Percentiles rank a stretch among this genome's conserved stretches.
These are phyloP conservation scores for Gamarada debralockiae DNA, from an alignment of 495 filamentous ascomycete genomes.

Conservation along the genomic window DNA sequence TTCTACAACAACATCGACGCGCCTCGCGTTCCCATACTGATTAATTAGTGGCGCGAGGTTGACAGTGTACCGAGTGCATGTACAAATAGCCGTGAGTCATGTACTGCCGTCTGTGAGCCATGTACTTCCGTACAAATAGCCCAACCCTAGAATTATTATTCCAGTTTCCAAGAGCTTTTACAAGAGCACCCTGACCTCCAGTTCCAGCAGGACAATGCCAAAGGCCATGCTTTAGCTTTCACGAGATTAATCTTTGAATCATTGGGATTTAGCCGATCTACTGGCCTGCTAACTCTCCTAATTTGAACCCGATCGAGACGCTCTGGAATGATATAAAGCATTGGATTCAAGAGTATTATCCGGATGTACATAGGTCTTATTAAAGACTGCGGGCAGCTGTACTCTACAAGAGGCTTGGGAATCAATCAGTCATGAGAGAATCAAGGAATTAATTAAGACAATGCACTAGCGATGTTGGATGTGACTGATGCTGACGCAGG, in stretches of 20 bases:
- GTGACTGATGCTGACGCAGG: too few relatives aligned
- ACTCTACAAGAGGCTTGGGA: conserved; percentile 14
- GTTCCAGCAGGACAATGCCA: neutral
- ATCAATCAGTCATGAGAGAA: conserved; percentile 8
- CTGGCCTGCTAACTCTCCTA: neutral
- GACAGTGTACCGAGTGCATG: too few relatives aligned
- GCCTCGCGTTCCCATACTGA: too few relatives aligned
- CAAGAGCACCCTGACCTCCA: too few relatives aligned
- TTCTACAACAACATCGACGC: too few relatives aligned
- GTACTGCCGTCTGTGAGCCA: too few relatives aligned
- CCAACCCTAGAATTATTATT: too few relatives aligned
- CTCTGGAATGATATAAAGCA: conserved; percentile 11
- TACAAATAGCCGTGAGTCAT: too few relatives aligned
- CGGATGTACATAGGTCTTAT: conserved; percentile 11
- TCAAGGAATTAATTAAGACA: conserved; percentile 6
- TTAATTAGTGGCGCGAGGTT: too few relatives aligned
- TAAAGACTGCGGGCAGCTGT: conserved; percentile 2
- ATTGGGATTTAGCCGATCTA: neutral
- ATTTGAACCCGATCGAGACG: conserved; percentile 6
- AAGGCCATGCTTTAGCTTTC: neutral
- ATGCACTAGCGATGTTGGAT: conserved; percentile 9
- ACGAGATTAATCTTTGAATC: neutral
- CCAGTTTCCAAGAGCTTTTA: too few relatives aligned
- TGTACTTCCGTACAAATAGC: too few relatives aligned
- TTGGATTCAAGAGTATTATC: conserved; percentile 9